Conservation (phyloP, 352 stramenopile species). For the Lagenidium sp. region DNA sequence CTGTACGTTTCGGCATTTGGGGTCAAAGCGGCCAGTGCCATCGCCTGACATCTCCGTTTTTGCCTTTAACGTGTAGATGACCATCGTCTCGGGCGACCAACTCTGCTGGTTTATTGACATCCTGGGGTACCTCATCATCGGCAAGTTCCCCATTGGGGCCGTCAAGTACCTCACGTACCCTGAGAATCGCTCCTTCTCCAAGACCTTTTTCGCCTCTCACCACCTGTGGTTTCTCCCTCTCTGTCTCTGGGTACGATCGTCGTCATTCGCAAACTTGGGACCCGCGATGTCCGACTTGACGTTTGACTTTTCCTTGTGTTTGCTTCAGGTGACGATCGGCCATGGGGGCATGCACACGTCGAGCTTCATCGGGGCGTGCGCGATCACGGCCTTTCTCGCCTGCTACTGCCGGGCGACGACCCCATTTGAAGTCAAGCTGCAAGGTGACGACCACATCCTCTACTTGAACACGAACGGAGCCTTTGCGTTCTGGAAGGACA, state of each 20-base stretch:
- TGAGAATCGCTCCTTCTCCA: constrained; percentile 73
- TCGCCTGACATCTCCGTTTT: too few relatives aligned
- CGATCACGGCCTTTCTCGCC: constrained; percentile 54
- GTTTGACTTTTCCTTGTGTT: too few relatives aligned
- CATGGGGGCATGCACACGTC: constrained; percentile 66
- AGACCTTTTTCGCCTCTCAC: constrained; percentile 75
- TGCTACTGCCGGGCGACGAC: constrained; percentile 43
- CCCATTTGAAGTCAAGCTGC: constrained; percentile 59
- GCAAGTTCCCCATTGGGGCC: constrained; percentile 85
- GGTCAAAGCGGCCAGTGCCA: too few relatives aligned
- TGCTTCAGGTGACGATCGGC: constrained; percentile 43
- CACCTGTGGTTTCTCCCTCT: constrained; percentile 78
- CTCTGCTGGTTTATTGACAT: constrained; percentile 90
- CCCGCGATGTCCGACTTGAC: too few relatives aligned
- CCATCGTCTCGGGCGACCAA: constrained; percentile 91
- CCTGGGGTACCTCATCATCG: constrained; percentile 50
- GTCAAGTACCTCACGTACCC: constrained; percentile 87
- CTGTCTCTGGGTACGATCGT: constrained; percentile 53
- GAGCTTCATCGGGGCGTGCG: constrained; percentile 49
- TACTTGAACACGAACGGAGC: constrained; percentile 78
- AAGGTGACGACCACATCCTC: constrained; percentile 52
- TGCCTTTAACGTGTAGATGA: constrained; percentile 46
- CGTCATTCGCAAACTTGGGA: too few relatives aligned
- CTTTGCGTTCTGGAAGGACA: constrained; percentile 82
- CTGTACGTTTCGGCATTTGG: constrained; percentile 20